Evolutionary conservation across 768 basidiomycete genomes (phyloP).

Genomic region (Gautieria morchelliformis): DNA sequence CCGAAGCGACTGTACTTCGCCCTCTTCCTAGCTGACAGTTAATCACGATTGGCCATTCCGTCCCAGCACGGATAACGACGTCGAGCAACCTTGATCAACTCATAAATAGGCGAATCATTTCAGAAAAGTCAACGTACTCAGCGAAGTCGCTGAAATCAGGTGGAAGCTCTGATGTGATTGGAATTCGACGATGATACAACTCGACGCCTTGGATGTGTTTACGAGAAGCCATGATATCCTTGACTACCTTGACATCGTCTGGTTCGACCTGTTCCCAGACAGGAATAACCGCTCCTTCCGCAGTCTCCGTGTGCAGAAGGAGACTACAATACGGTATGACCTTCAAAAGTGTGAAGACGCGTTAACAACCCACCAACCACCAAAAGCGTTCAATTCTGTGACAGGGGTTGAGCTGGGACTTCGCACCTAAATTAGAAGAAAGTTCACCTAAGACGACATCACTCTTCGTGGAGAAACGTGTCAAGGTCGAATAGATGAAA

Average conservation of each 20-base stretch:
- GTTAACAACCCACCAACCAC: constrained; percentile 50
- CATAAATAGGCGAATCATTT: not conserved
- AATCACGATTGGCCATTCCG: constrained; percentile 74
- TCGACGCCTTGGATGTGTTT: constrained; percentile 39
- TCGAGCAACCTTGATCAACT: constrained; percentile 47
- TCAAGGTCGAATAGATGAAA: not conserved
- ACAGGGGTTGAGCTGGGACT: constrained; percentile 20
- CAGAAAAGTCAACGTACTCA: constrained; percentile 13
- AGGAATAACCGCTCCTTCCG: constrained; percentile 82
- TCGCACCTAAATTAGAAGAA: not conserved
- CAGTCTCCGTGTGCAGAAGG: constrained; percentile 81
- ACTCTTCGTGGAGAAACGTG: constrained; percentile 37
- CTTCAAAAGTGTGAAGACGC: not conserved
- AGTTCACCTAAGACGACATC: constrained; percentile 43
- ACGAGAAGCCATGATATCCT: constrained; percentile 75
- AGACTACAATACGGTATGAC: constrained; percentile 34
- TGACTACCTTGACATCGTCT: constrained; percentile 67
- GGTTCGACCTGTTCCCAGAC: constrained; percentile 86
- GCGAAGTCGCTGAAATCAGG: constrained; percentile 26
- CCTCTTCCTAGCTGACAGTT: constrained; percentile 95
- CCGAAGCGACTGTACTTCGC: constrained; percentile 84
- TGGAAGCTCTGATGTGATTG: constrained; percentile 78
- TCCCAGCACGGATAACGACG: constrained; percentile 59
- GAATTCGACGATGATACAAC: constrained; percentile 75
- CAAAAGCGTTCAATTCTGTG: constrained; percentile 72